Base-by-base conservation (phyloP, 768 basidiomycete species). In the Sarcodon sp. region DNA sequence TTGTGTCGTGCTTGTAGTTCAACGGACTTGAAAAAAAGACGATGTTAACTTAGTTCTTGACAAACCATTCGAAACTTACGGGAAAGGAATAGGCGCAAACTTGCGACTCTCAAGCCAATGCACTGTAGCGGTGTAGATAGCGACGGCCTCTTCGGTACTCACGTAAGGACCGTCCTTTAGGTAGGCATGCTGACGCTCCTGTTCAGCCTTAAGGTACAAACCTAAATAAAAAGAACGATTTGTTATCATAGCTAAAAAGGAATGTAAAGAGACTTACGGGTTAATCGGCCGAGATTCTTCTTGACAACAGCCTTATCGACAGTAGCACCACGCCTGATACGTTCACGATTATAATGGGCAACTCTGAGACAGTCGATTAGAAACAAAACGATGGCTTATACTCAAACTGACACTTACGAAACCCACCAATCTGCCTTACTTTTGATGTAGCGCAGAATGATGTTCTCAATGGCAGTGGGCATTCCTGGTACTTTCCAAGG, bases 401-500 rank as follows among this genome's bases (percentile, higher is more conserved):
- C 15, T 13, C 15, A 27, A 27, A 27, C 21, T 27, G 4, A 4
- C 3, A 72, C 82, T 55, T 63, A 84, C 71, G 87, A 93, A 63
- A 85, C 85, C 91, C 92, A 98, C 94, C 94, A 97, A 62, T 99
- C 94, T 16, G 93, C 88, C 72, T 99, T 99, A 68, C 84, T 87
- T 75, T 99, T 99, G 76, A 98, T 93, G 68, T 97, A 99, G 46
- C 94, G 85, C 37, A 99, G 66, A 53, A 99, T 97, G 64, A 99
- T 97, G 64, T 98, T 98, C 68, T 99, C 96, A 53, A 99, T 96
- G 9, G 96, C 91, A 0, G 96, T 97, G 0, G 92, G 92, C 96
- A 98, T 98, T 35, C 96, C 96, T 8, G 93, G 96, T 1, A 98
- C 96, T 66, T 98, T 98, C 96, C 96, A 99, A 16, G 96, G 96